Base-by-base conservation (phyloP, 2,329 filamentous ascomycete genomes). In the Penicillium sp. region DNA sequence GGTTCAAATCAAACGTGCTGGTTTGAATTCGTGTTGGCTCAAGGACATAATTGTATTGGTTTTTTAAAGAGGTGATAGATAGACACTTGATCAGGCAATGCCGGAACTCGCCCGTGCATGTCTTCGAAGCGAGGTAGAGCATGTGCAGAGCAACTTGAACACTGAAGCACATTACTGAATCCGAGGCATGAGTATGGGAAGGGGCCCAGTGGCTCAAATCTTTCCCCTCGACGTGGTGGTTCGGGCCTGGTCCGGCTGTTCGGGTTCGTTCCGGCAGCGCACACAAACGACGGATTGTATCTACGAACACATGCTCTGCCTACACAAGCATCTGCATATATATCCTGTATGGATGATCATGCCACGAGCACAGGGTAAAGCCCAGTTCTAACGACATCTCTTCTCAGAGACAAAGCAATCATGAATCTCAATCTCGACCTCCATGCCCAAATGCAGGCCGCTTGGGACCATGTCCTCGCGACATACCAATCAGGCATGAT, bases 401-500 rank as follows among this genome's bases (percentile, higher is more conserved):
- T 38, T 38, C 8, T 9, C 8, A 15, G 15, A 41, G 35, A 41
- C 35, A 0, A 41, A 41, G 17, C 29, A 48, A 29, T 4, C 30
- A 57, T 57, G 55, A 46, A 44, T 44, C 46, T 57, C 21, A 19
- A 50, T 21, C n/a, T 15, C 19, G 46, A 50, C 21, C 46, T 57
- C 23, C 48, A 50, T 13, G 19, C 21, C 19, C n/a, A 45, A 0
- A 8, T 57, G 17, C 46, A 57, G 45, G 46, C 19, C 30, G 15
- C 46, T 38, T 58, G 56, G 56, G 11, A 5, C 11, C 13, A 19
- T 35, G 21, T 53, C 56, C 46, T 38, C 7, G 5, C 9, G 3
- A 53, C 49, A 1, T 59, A 59, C 56, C 26, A 9, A 31, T 49
- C 56, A 3, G 49, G 41, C 21, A 41, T n/a, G 0, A 73, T 75